These are phyloP conservation scores for Colletotrichum cereale DNA, from an alignment of 2,329 filamentous ascomycete species.

Conservation along the genomic window DNA sequence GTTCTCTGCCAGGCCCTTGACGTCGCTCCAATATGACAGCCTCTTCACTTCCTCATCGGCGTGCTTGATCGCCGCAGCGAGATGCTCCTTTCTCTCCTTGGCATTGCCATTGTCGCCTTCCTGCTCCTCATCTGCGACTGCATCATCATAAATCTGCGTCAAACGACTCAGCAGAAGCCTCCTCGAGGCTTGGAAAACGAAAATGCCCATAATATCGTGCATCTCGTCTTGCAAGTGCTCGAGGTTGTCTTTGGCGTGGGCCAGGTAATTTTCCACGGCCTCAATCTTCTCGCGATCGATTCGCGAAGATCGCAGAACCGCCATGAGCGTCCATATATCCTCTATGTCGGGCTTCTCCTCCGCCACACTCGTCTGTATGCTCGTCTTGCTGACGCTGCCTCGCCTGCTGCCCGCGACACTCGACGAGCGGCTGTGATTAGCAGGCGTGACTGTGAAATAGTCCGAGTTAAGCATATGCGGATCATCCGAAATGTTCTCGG, in stretches of 20 bases:
- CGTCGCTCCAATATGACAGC: conserved; percentile 90
- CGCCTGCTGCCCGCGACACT: conserved; percentile 44
- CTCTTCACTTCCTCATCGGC: conserved; percentile 85
- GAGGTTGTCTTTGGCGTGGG: conserved; percentile 81
- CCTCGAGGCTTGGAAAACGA: conserved; percentile 91
- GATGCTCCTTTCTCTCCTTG: conserved; percentile 68
- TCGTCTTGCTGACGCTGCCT: conserved; percentile 54
- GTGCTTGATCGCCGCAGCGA: conserved; percentile 80
- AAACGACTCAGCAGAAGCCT: conserved; percentile 80
- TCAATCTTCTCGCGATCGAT: conserved; percentile 95
- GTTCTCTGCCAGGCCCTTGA: conserved; percentile 74
- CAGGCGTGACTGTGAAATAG: conserved; percentile 81
- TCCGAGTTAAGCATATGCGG: conserved; percentile 79
- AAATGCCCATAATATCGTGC: conserved; percentile 85
- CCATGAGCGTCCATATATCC: conserved; percentile 77
- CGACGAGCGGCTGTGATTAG: conserved; percentile 49
- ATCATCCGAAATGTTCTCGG: conserved; percentile 59
- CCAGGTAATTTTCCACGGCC: conserved; percentile 84
- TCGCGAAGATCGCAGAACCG: conserved; percentile 73
- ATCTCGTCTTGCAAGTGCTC: conserved; percentile 81
- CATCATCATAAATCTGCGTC: conserved; percentile 71
- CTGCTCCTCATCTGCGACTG: conserved; percentile 61
- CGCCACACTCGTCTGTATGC: conserved; percentile 48
- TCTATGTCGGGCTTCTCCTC: conserved; percentile 56
- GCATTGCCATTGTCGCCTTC: conserved; percentile 50